Percentiles rank a stretch among this genome's conserved stretches.
These are phyloP conservation scores for Tylopilus sp. DNA, from an alignment of 1,284 basidiomycete species.

Conservation along the genomic window DNA sequence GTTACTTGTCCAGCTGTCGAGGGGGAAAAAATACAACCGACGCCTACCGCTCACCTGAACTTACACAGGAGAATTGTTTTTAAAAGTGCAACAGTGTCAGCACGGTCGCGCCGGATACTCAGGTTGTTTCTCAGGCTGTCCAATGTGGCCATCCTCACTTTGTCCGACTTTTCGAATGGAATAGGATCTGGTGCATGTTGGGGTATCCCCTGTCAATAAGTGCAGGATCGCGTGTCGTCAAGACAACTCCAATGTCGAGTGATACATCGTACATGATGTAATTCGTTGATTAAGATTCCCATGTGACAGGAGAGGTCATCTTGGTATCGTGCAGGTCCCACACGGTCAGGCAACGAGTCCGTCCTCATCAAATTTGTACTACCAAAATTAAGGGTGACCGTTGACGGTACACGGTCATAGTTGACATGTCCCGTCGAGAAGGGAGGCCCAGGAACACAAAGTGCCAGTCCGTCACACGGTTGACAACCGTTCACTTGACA, in stretches of 20 bases:
- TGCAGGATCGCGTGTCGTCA: neutral
- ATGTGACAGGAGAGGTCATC: neutral
- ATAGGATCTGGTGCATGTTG: neutral
- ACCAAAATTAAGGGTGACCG: too few species aligned
- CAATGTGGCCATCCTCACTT: neutral
- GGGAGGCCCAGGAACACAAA: neutral
- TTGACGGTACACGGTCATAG: slow-evolving; percentile 2
- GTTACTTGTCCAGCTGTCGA: neutral
- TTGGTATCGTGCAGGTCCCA: slow-evolving; percentile 4
- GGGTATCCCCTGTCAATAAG: neutral
- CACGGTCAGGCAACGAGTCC: slow-evolving; percentile 6
- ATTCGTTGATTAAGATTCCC: slow-evolving; percentile 4
- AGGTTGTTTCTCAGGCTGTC: slow-evolving; percentile 2
- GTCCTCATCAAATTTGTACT: neutral
- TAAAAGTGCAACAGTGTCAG: slow-evolving; percentile 16
- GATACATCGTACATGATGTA: neutral
- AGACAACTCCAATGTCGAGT: neutral
- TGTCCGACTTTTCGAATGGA: neutral
- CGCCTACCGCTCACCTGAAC: neutral
- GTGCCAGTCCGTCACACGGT: neutral
- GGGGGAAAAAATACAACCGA: neutral
- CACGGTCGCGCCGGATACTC: neutral
- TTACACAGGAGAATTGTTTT: slow-evolving; percentile 9
- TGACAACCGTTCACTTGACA: slow-evolving; percentile 4
- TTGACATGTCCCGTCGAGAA: neutral